These are phyloP conservation scores for Irpex sp. DNA, from an alignment of 1,284 basidiomycete species.

Conservation along the genomic window DNA sequence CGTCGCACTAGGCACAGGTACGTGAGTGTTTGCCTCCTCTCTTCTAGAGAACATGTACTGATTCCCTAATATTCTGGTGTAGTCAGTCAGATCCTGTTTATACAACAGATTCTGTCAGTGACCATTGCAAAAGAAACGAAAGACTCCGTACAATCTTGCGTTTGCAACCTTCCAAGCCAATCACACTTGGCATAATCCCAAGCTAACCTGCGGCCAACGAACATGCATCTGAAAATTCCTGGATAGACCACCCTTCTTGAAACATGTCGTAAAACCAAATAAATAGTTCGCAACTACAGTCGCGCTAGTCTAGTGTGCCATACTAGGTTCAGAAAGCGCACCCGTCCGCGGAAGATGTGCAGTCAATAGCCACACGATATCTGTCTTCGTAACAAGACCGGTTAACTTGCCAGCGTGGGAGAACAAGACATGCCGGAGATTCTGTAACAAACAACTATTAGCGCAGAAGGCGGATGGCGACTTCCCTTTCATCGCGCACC, in stretches of 20 bases:
- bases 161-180: no score
- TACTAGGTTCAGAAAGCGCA: constrained; percentile 27
- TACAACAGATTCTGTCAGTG: no score
- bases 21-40: no score
- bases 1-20: no score
- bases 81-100: no score
- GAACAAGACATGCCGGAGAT: constrained; percentile 64
- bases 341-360: constrained; percentile 56
- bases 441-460: constrained; percentile 36
- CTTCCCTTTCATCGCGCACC: constrained; percentile 32
- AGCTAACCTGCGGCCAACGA: no score
- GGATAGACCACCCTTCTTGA: not conserved
- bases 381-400: constrained; percentile 67
- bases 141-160: no score
- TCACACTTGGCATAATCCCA: no score
- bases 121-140: no score
- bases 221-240: no score
- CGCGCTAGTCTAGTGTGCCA: not conserved
- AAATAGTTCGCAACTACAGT: not conserved
- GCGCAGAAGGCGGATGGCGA: not conserved
- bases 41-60: no score
- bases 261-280: not conserved
- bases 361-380: constrained; percentile 59
- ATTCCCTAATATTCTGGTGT: no score
- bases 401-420: constrained; percentile 54